Percentiles rank a stretch among this genome's conserved stretches.
Evolutionary conservation across 2,329 filamentous ascomycete genomes (phyloP).

Genomic region (Penicillium sp.): DNA sequence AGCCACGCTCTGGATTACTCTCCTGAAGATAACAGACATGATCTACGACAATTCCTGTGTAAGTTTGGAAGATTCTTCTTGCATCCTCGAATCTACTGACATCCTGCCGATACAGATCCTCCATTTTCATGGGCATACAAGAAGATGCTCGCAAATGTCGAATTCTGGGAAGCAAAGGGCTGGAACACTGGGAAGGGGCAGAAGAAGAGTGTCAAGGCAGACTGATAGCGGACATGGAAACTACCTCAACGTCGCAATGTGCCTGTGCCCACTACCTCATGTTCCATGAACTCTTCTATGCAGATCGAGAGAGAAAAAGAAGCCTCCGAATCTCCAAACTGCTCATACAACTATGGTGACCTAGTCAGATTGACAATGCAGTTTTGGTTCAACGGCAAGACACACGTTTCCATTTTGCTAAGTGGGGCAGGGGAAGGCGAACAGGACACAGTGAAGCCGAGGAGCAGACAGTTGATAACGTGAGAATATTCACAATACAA

Average conservation of each 20-base stretch:
- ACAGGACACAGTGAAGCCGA: too few species aligned
- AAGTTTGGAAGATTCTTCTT: constrained; percentile 3
- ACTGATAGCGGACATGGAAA: constrained; percentile 10
- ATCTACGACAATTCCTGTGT: constrained; percentile 52
- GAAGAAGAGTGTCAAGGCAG: constrained; percentile 34
- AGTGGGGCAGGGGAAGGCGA: too few species aligned
- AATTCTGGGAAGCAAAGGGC: constrained; percentile 38
- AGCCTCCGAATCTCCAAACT: too few species aligned
- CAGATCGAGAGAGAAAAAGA: too few species aligned
- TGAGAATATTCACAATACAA: too few species aligned
- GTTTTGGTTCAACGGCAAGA: background rate
- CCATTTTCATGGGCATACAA: constrained; percentile 42
- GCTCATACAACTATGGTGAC: too few species aligned
- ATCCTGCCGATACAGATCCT: constrained; percentile 22
- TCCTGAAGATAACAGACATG: constrained; percentile 54
- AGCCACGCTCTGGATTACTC: constrained; percentile 47
- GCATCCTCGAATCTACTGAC: background rate
- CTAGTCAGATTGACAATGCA: too few species aligned
- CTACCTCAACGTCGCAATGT: too few species aligned
- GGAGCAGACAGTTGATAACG: too few species aligned
- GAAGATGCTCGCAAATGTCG: constrained; percentile 46
- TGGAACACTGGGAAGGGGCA: constrained; percentile 29
- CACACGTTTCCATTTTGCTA: background rate
- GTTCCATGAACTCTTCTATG: too few species aligned
- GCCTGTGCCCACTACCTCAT: too few species aligned